Percentiles rank a stretch among this genome's conserved stretches.
These are phyloP conservation scores for Beauveria sp. DNA, from an alignment of 2,329 filamentous ascomycete genomes.

Conservation along the genomic window DNA sequence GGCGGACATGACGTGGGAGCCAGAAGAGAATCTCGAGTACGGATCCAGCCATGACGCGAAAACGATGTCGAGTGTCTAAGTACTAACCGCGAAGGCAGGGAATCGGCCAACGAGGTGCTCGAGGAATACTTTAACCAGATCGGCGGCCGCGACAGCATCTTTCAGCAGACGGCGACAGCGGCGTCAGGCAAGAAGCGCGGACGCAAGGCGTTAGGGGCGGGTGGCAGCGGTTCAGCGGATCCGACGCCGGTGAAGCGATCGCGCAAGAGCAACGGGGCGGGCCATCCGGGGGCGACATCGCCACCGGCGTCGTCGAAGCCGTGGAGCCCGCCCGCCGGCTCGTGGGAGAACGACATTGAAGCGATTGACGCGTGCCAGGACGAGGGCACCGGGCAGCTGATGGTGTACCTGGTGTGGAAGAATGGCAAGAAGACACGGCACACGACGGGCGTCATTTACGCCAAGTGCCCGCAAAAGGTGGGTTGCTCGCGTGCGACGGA, in stretches of 20 bases:
- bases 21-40: conserved; percentile 55
- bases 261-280: conserved; percentile 34
- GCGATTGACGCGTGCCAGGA: conserved; percentile 67
- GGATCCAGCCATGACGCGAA: background rate
- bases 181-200: conserved; percentile 51
- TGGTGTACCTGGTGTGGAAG: conserved; percentile 68
- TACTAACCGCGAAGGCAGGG: conserved; percentile 28
- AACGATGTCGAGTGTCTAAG: too few relatives aligned
- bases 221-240: conserved; percentile 14
- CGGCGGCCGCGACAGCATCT: conserved; percentile 54
- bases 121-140: conserved; percentile 54
- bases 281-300: conserved; percentile 39
- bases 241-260: conserved; percentile 32
- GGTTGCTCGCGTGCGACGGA: conserved; percentile 11
- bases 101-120: conserved; percentile 52
- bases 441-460: conserved; percentile 58
- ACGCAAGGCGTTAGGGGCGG: conserved; percentile 27
- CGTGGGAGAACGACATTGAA: conserved; percentile 68
- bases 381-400: conserved; percentile 47
- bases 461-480: conserved; percentile 73
- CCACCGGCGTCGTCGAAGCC: conserved; percentile 40
- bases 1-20: conserved; percentile 70
- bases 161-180: conserved; percentile 42
- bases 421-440: conserved; percentile 69
- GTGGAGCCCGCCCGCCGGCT: conserved; percentile 64